A percentile compares a stretch with the other conserved stretches of the same genome.
phyloP scores from a whole-genome alignment of 352 stramenopile species.

The Pythium grandisporangium region DNA sequence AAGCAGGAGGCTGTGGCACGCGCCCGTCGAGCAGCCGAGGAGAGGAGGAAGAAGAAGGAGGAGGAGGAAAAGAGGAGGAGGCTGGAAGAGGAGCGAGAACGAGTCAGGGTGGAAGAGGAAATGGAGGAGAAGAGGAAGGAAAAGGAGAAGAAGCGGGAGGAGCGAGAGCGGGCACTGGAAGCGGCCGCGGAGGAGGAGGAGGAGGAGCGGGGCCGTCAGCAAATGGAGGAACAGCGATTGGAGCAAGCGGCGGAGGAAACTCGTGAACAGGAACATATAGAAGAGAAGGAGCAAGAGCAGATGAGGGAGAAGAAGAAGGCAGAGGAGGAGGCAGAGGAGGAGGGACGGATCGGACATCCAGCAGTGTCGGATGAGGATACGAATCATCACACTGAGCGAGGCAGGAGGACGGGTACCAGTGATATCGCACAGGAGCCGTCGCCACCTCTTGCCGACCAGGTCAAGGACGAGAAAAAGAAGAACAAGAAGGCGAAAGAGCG shows the following conservation, averaged over 20 bases:
- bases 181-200: conserved; percentile 18
- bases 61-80: conserved; percentile 1
- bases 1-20: no score
- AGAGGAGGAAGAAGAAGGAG: not conserved
- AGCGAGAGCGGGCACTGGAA: not conserved
- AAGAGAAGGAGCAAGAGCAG: conserved; percentile 17
- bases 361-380: no score
- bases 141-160: conserved; percentile 1
- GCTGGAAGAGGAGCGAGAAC: conserved; percentile 1
- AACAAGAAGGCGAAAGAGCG: conserved; percentile 15
- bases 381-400: no score
- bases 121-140: not conserved
- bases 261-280: conserved; percentile 7
- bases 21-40: no score
- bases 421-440: no score
- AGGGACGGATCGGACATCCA: no score
- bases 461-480: conserved; percentile 4
- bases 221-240: conserved; percentile 11
- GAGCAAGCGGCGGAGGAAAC: conserved; percentile 13
- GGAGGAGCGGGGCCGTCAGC: conserved; percentile 2
- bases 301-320: not conserved
- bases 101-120: conserved; percentile 1
- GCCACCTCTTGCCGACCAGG: no score
- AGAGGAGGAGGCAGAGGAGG: conserved; percentile 2
- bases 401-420: no score